Percentiles rank a stretch among this genome's conserved stretches.
Conservation (phyloP, 2,329 filamentous ascomycete species). For the Domatiomyces globalis region DNA sequence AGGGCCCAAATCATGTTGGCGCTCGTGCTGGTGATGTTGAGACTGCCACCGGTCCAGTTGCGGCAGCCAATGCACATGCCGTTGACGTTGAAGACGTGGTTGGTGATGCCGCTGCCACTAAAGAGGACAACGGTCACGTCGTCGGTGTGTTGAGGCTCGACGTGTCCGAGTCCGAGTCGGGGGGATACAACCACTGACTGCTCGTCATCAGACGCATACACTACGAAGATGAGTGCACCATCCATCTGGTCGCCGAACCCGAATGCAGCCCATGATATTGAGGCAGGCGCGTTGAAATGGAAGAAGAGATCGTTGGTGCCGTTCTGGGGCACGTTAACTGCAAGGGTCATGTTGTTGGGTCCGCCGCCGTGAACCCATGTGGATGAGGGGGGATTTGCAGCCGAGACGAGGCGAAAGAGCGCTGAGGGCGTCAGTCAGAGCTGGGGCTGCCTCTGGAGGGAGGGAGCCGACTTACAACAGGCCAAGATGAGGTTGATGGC, state of each 20-base stretch:
- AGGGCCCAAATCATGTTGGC: conserved; percentile 43
- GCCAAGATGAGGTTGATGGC: not conserved
- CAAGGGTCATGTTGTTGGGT: conserved; percentile 14
- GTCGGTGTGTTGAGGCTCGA: conserved; percentile 25
- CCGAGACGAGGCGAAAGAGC: conserved; percentile 8
- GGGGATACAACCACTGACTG: conserved; percentile 20
- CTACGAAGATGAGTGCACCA: conserved; percentile 21
- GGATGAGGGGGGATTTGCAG: not conserved
- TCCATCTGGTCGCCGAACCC: conserved; percentile 20
- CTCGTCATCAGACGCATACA: conserved; percentile 17
- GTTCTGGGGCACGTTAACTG: conserved; percentile 16
- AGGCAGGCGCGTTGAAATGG: conserved; percentile 14
- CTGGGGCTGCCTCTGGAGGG: not conserved
- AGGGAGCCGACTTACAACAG: not conserved
- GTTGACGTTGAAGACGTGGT: conserved; percentile 33
- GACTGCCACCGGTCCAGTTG: conserved; percentile 35
- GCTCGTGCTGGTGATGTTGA: conserved; percentile 37
- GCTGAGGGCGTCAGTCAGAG: not conserved
- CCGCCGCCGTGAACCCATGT: not conserved
- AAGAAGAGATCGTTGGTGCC: conserved; percentile 17
- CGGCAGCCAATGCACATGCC: conserved; percentile 42
- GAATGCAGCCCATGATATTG: conserved; percentile 19
- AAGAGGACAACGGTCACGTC: conserved; percentile 34
- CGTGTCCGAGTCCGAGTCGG: conserved; percentile 17
- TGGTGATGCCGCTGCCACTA: conserved; percentile 33